A percentile compares a stretch with the other conserved stretches of the same genome.
Conservation (phyloP, 768 basidiomycete species). For the Cubamyces sp. region DNA sequence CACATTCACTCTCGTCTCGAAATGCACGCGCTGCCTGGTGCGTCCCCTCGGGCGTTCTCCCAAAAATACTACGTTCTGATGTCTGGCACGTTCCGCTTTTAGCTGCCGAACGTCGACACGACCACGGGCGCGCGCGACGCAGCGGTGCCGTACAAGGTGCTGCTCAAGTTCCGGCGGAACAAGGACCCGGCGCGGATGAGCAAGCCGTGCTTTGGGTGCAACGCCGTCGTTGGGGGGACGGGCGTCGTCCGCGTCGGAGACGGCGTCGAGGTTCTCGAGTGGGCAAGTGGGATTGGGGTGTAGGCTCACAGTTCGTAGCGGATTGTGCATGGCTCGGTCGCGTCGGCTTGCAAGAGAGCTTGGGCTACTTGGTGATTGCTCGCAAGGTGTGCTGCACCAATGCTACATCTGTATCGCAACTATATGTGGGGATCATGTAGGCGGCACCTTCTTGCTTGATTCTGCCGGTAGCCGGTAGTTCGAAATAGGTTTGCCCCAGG, state of each 20-base stretch:
- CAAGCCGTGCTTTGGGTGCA: constrained; percentile 70
- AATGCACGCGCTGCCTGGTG: constrained; percentile 76
- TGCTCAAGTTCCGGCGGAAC: constrained; percentile 73
- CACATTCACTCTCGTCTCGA: constrained; percentile 61
- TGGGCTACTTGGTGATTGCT: too few relatives aligned
- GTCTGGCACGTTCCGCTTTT: constrained; percentile 9
- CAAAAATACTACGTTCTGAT: constrained; percentile 7
- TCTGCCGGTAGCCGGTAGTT: too few relatives aligned
- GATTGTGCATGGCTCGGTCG: too few relatives aligned
- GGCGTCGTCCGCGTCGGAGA: constrained; percentile 70
- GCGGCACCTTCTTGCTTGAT: too few relatives aligned
- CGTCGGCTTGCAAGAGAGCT: too few relatives aligned
- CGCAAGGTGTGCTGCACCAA: too few relatives aligned
- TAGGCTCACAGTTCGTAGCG: constrained; percentile 1
- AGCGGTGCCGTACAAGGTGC: constrained; percentile 74
- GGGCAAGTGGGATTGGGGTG: constrained; percentile 29
- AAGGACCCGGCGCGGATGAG: constrained; percentile 51
- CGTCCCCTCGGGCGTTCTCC: constrained; percentile 32
- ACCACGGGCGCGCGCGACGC: constrained; percentile 65
- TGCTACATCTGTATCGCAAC: too few relatives aligned
- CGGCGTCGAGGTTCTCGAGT: constrained; percentile 41
- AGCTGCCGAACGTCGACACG: constrained; percentile 78
- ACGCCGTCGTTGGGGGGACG: constrained; percentile 53
- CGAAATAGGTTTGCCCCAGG: too few relatives aligned
- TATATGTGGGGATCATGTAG: too few relatives aligned